Conservation (phyloP, 129 eudicot genomes). For the Silybum marianum region DNA sequence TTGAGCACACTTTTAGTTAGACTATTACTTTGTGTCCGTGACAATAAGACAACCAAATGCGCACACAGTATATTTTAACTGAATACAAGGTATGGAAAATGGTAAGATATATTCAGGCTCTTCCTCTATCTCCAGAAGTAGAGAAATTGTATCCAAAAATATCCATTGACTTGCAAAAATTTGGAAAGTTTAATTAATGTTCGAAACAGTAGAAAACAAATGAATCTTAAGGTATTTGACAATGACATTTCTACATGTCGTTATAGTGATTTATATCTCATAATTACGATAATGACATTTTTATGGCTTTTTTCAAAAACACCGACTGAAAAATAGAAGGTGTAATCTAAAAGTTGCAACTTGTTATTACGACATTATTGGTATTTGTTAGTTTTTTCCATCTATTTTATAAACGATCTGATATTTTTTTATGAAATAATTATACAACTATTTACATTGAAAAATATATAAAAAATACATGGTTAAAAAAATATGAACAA, state of each 20-base stretch:
- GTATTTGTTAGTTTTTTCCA: background rate
- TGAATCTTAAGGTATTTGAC: background rate
- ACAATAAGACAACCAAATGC: no score
- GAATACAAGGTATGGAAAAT: background rate
- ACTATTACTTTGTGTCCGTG: no score
- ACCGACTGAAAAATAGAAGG: background rate
- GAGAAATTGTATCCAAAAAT: no score
- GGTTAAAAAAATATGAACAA: no score
- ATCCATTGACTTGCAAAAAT: background rate
- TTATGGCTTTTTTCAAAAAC: background rate
- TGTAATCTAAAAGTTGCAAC: background rate
- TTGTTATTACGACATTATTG: background rate
- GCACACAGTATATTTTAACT: no score
- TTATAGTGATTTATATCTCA: background rate
- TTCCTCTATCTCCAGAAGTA: background rate
- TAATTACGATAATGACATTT: background rate
- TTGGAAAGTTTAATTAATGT: background rate
- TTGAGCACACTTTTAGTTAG: no score
- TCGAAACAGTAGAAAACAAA: background rate
- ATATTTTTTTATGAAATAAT: no score
- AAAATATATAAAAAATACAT: no score
- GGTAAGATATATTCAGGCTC: background rate
- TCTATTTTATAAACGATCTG: background rate
- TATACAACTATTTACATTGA: no score
- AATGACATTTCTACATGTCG: background rate